Evolutionary conservation across 495 filamentous ascomycete genomes (phyloP).

Genomic region (Hyaloscypha bicolor): DNA sequence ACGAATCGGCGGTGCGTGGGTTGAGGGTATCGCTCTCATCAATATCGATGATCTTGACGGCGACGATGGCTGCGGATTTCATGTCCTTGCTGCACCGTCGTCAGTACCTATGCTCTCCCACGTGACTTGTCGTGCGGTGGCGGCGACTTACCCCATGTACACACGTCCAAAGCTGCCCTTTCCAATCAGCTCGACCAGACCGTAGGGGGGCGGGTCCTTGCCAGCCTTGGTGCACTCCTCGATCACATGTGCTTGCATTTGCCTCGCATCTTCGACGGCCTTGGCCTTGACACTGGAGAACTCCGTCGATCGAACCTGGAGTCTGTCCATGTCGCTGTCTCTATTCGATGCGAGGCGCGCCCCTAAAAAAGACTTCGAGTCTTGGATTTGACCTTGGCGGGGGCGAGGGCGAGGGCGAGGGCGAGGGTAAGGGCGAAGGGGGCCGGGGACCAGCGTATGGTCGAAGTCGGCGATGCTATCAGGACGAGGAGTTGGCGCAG

Average conservation of each 20-base stretch:
- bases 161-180: slow-evolving; percentile 96
- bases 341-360: too few relatives aligned
- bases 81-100: slow-evolving; percentile 47
- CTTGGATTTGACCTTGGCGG: too few relatives aligned
- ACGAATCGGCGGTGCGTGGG: slow-evolving; percentile 74
- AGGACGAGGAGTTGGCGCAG: too few relatives aligned
- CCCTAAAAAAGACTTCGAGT: too few relatives aligned
- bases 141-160: slow-evolving; percentile 70
- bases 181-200: slow-evolving; percentile 86
- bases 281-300: slow-evolving; percentile 21
- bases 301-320: slow-evolving; percentile 3
- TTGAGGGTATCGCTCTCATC: slow-evolving; percentile 80
- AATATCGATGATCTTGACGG: slow-evolving; percentile 95
- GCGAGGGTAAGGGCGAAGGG: too few relatives aligned
- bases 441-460: too few relatives aligned
- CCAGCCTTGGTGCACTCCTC: slow-evolving; percentile 51
- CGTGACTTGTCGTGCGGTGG: slow-evolving; percentile 6
- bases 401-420: too few relatives aligned
- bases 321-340: neutral
- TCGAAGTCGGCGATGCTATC: too few relatives aligned
- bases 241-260: slow-evolving; percentile 52
- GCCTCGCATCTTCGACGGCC: slow-evolving; percentile 55
- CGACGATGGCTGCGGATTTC: slow-evolving; percentile 68
- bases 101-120: slow-evolving; percentile 8
- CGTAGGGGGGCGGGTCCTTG: slow-evolving; percentile 59